A percentile compares a stretch with the other conserved stretches of the same genome.
phyloP scores from a whole-genome alignment of 805 yeast species.

The Kuraishia piskuri region DNA sequence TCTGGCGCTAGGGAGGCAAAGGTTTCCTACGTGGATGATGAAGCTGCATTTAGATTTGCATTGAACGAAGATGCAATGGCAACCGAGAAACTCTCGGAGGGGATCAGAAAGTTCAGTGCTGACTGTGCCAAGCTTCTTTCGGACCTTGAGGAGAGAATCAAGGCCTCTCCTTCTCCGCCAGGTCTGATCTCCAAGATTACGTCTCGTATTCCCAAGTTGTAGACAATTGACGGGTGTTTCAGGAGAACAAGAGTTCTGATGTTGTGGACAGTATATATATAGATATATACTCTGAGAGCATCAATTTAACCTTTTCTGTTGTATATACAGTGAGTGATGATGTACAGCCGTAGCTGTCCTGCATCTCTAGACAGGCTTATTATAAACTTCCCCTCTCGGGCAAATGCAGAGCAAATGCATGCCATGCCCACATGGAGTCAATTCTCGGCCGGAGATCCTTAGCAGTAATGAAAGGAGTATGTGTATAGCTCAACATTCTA shows the following conservation, averaged over 20 bases:
- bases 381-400: too few relatives aligned
- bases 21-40: slow-evolving; percentile 67
- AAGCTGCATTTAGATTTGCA: slow-evolving; percentile 70
- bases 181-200: neutral
- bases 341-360: too few relatives aligned
- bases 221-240: too few relatives aligned
- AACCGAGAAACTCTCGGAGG: slow-evolving; percentile 84
- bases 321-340: too few relatives aligned
- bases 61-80: slow-evolving; percentile 91
- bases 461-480: neutral
- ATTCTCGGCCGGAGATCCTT: too few relatives aligned
- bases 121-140: slow-evolving; percentile 66
- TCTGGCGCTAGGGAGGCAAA: slow-evolving; percentile 37
- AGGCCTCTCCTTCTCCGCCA: slow-evolving; percentile 5
- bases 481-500: neutral
- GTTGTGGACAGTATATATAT: too few relatives aligned
- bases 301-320: too few relatives aligned
- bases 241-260: too few relatives aligned
- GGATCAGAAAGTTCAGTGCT: slow-evolving; percentile 84
- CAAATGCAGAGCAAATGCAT: too few relatives aligned
- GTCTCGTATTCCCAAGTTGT: neutral
- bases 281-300: too few relatives aligned
- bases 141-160: slow-evolving; percentile 46
- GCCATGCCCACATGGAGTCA: too few relatives aligned
- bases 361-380: too few relatives aligned